phyloP scores from a whole-genome alignment of 805 yeast species.

The Pichia scutulata region DNA sequence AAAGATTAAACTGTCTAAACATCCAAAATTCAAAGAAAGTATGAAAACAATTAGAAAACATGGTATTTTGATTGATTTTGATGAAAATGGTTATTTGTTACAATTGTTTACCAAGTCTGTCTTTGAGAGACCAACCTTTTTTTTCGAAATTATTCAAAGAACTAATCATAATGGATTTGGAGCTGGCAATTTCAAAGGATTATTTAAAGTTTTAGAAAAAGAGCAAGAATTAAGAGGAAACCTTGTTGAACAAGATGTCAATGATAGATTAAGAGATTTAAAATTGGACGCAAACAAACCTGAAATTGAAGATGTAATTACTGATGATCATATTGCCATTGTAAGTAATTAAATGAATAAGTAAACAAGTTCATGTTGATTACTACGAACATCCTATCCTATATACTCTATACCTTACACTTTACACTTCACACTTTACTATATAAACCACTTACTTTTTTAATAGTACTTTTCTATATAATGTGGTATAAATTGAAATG shows the following conservation, averaged over 20 bases:
- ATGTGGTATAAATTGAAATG: no score
- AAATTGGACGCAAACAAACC: not conserved
- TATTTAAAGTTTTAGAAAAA: slow-evolving; percentile 73
- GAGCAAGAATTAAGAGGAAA: slow-evolving; percentile 72
- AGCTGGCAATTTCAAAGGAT: slow-evolving; percentile 77
- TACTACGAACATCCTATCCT: no score
- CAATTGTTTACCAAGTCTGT: slow-evolving; percentile 77
- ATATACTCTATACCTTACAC: not conserved
- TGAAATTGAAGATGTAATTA: not conserved
- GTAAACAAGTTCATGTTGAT: no score
- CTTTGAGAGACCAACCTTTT: slow-evolving; percentile 73
- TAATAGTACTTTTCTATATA: not conserved
- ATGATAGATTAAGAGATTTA: not conserved
- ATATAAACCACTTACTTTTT: not conserved
- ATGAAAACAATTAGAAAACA: slow-evolving; percentile 41
- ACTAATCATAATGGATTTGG: slow-evolving; percentile 80
- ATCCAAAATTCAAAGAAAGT: slow-evolving; percentile 44
- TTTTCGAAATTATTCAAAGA: slow-evolving; percentile 76
- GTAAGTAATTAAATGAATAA: not conserved
- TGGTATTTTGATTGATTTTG: slow-evolving; percentile 69
- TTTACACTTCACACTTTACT: not conserved
- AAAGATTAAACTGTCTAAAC: slow-evolving; percentile 32
- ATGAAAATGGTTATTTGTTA: slow-evolving; percentile 65
- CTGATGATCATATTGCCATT: slow-evolving; percentile 36
- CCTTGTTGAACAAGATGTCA: slow-evolving; percentile 22